Base-by-base conservation (phyloP, 164 flowering plant species). In the Akebia trifoliata region DNA sequence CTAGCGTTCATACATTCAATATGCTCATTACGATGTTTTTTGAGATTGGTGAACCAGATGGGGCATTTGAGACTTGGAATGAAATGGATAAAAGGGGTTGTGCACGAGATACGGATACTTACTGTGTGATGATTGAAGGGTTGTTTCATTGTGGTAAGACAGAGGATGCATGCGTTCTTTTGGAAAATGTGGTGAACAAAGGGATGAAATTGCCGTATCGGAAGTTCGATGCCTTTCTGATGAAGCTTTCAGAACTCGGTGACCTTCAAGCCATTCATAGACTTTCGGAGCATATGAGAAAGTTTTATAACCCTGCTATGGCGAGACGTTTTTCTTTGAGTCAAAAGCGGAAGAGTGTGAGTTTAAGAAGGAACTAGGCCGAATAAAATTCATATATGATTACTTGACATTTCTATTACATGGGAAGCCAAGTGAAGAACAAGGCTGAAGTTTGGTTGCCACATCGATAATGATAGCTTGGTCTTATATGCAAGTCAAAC, bases 1-100 rank as follows among this genome's bases (percentile, higher is more conserved):
- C 97, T 29, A 93, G 99, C 65, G 97, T 90, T 35, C 99, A 90
- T 37, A 84, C 95, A 6, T 93, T 69, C 58, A 93, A 87, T 63
- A 90, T 86, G 90, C 56, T 93, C 55, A 87, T 93, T 39, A 63
- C 62, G 31, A 83, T 93, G 99, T 86, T 72, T 50, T 87, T 84
- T 54, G 68, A 67, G 54, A 75, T 84, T 73, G 77, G 76, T 37
- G 82, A 87, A 60, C 70, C 76, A 6, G 86, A 81, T 61, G 86
- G 92, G 35, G 99, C 95, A 18, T 76, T 83, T 64, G 86, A 79
- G 61, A 65, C 82, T 20, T 93, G 99, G 99, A 37, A 71, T 53
- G 97, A 90, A 70, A 87, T 93, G 97, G 84, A 80, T 25, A 70
- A 59, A 60, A 84, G 71, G 61, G 76, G 80, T 0, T 93, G 92